phyloP scores from a whole-genome alignment of 2,329 filamentous ascomycete genomes.

The Diaporthe helianthi region DNA sequence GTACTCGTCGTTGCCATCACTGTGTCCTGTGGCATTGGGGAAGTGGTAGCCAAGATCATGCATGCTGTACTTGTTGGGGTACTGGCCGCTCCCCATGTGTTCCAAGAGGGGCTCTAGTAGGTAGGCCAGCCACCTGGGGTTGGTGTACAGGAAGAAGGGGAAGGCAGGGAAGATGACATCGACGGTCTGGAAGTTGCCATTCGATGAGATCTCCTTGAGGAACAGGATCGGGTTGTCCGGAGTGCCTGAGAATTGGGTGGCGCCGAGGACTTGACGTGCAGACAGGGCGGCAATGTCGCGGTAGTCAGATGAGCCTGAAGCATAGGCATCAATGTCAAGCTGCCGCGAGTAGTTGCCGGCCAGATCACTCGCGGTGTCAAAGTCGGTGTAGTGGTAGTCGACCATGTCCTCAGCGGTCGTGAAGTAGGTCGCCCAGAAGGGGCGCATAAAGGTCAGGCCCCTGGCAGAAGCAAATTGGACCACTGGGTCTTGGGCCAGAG shows the following conservation, averaged over 20 bases:
- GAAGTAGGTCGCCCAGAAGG: conserved; percentile 82
- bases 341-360: conserved; percentile 78
- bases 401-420: conserved; percentile 67
- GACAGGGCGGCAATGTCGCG: conserved; percentile 79
- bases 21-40: conserved; percentile 78
- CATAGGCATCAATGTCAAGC: conserved; percentile 73
- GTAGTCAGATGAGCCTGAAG: conserved; percentile 77
- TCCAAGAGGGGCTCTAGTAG: conserved; percentile 81
- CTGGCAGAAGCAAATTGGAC: conserved; percentile 80
- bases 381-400: conserved; percentile 79
- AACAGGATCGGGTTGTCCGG: conserved; percentile 77
- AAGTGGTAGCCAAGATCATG: conserved; percentile 77
- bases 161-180: conserved; percentile 89
- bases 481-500: conserved; percentile 79
- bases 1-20: conserved; percentile 73
- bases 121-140: conserved; percentile 81
- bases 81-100: conserved; percentile 82
- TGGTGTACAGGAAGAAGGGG: conserved; percentile 87
- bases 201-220: conserved; percentile 85
- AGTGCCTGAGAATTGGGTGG: conserved; percentile 77
- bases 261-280: conserved; percentile 81
- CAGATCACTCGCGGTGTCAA: conserved; percentile 65
- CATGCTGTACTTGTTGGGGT: conserved; percentile 83
- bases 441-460: conserved; percentile 79
- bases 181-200: conserved; percentile 85